Evolutionary conservation across 2,329 filamentous ascomycete genomes (phyloP), one percentile per base, ranked within the genome.

Genomic region (Fusarium torulosum): DNA sequence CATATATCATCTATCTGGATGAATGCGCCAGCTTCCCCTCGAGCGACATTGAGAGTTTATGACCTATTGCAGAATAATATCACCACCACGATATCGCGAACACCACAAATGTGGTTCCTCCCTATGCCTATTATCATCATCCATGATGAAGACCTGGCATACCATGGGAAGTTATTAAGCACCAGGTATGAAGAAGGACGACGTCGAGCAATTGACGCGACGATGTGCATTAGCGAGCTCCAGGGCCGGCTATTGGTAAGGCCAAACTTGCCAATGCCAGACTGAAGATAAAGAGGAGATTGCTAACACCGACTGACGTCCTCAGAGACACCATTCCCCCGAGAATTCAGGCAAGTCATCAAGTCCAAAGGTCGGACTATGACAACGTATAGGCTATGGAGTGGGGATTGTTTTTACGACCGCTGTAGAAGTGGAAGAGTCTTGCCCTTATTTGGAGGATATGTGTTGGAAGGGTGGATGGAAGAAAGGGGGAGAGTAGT

Each of bases 51-150:
- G 27, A 17, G 27, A 45, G 27, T 31, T 31, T 31, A 33, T 45
- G 27, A 46, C 19, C 13, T 46, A 46, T 33, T 29, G 19, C 44
- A 46, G 6, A 29, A 6, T 14, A 46, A 46, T 46, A 46, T 46
- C 44, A 46, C 27, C 44, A 46, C 29, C 19, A 7, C 21, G 44
- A 35, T 17, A 23, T 46, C 44, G 29, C 44, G n/a, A 23, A 46
- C 29, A 46, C 44, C 44, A 19, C 44, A 46, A 46, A 46, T 46
- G 44, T 46, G 44, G 44, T 46, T 46, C 29, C 44, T 27, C 13
- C 29, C 44, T 46, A 46, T 46, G 19, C 44, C 44, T 29, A 19
- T 46, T 19, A 46, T 46, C 44, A 27, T 46, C 29, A 35, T 46
- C n/a, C 21, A 6, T 11, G 44, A 46, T 46, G 44, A 46, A 29